These are phyloP conservation scores for Tilletiopsis washingtonensis DNA, from an alignment of 1,284 basidiomycete genomes.

Conservation along the genomic window DNA sequence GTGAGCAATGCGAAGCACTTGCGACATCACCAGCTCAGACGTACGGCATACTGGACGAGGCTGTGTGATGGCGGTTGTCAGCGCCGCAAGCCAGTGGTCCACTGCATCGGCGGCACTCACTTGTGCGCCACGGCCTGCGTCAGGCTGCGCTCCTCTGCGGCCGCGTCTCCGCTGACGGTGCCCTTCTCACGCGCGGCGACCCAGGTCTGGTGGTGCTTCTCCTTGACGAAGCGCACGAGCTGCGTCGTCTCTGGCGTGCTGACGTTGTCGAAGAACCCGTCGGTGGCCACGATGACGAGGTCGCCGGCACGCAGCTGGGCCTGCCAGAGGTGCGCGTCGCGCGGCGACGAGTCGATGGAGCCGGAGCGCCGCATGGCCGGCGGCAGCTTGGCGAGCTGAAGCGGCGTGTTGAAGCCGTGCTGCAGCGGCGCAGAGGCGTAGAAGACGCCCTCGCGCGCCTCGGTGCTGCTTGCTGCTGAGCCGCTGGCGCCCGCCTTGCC, in stretches of 20 bases:
- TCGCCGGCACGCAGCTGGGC: slow-evolving; percentile 32
- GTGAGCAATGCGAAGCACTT: background rate
- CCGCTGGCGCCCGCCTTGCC: background rate
- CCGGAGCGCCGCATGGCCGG: slow-evolving; percentile 21
- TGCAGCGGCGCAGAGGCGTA: slow-evolving; percentile 34
- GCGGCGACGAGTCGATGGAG: slow-evolving; percentile 29
- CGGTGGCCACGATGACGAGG: slow-evolving; percentile 57
- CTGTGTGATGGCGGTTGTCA: too few relatives aligned
- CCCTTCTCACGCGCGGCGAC: slow-evolving; percentile 9
- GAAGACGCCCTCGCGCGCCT: slow-evolving; percentile 20
- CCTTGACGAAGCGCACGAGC: slow-evolving; percentile 33
- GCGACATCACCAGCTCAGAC: background rate
- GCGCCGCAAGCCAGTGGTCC: too few relatives aligned
- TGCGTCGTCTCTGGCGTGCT: slow-evolving; percentile 48
- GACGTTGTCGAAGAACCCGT: slow-evolving; percentile 79
- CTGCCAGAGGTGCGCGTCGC: slow-evolving; percentile 29
- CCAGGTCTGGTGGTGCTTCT: slow-evolving; percentile 33
- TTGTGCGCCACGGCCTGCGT: slow-evolving; percentile 9
- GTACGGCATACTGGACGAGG: background rate
- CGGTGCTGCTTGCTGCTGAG: slow-evolving; percentile 7
- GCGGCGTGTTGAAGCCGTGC: slow-evolving; percentile 42
- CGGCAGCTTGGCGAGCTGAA: slow-evolving; percentile 45
- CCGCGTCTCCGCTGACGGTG: background rate
- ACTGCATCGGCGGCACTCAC: slow-evolving; percentile 2
- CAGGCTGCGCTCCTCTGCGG: slow-evolving; percentile 5